These are phyloP conservation scores for Harringtonia aguacate DNA, from an alignment of 2,329 filamentous ascomycete genomes.

Conservation along the genomic window DNA sequence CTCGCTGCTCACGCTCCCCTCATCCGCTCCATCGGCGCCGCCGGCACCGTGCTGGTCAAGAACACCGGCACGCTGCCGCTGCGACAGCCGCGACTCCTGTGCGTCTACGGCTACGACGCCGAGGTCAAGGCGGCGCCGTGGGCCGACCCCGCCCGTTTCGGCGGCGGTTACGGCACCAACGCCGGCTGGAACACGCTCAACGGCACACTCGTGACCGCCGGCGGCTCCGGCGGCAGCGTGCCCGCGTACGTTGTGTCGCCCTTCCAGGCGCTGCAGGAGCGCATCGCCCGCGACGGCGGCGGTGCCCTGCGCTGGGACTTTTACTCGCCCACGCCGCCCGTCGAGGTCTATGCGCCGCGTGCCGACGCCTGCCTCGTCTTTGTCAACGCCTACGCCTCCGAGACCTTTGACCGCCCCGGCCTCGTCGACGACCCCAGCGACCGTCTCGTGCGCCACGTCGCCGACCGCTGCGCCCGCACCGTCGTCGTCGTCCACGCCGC, in stretches of 20 bases:
- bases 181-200: constrained; percentile 39
- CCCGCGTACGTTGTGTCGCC: constrained; percentile 38
- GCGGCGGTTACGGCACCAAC: constrained; percentile 27
- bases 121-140: constrained; percentile 26
- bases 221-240: constrained; percentile 38
- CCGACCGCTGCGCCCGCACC: constrained; percentile 41
- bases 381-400: constrained; percentile 62
- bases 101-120: constrained; percentile 57
- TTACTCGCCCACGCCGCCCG: constrained; percentile 27
- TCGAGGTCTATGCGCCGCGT: constrained; percentile 32
- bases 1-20: constrained; percentile 36
- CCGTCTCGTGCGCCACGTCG: constrained; percentile 41
- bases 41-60: constrained; percentile 46
- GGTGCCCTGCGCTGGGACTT: constrained; percentile 50
- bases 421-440: constrained; percentile 62
- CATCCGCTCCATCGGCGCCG: constrained; percentile 41
- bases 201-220: constrained; percentile 41
- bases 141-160: constrained; percentile 34
- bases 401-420: constrained; percentile 58
- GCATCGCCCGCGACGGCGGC: constrained; percentile 34
- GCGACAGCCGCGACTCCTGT: constrained; percentile 35
- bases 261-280: constrained; percentile 44
- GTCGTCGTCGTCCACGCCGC: constrained; percentile 57
- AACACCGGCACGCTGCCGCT: constrained; percentile 53
- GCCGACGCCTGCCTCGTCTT: constrained; percentile 57